Base-by-base conservation (phyloP, 2,329 filamentous ascomycete genomes). In the Tolypocladium tropicale region DNA sequence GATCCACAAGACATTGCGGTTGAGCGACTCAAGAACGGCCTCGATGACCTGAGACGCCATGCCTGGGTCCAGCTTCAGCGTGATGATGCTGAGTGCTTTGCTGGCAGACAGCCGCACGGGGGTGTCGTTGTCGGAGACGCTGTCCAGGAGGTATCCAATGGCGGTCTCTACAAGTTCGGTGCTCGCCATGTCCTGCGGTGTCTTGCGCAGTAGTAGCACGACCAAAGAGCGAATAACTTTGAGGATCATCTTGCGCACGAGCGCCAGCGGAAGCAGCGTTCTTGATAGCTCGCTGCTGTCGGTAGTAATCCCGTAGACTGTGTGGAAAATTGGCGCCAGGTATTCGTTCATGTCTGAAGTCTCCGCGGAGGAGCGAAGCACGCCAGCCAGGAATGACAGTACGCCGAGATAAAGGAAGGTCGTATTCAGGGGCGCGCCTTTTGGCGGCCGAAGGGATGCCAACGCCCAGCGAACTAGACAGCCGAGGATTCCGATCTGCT, bases 11-110 rank as follows among this genome's bases (percentile, higher is more conserved):
- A 85, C 77, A 55, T 84, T 85, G 12, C 75, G 73, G 55, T 78
- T 78, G 70, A 78, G 84, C 61, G 70, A 90, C 71, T 87, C 88
- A 33, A 96, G 78, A 12, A 97, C 86, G 0, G 89, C 91, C 58
- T 95, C 89, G 14, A 96, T 85, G 12, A 99, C 87, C 65, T 97
- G 88, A 1, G 82, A 80, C 1, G 89, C 90, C 86, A 96, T 91
- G 25, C 87, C 86, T 0, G 82, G 72, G 49, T 91, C 84, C 9
- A 99, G 74, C 61, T 88, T 92, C 53, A 95, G 75, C 0, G 92
- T 87, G 61, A 97, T 84, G 54, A 95, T 81, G 70, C 91, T 95
- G 49, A 97, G 80, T 4, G 91, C 89, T 72, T 99, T 99, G 69
- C 91, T 96, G 23, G 93, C 90, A 34, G 93, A 88, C 63, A 96